Evolutionary conservation across 2,329 filamentous ascomycete genomes (phyloP).

Genomic region (Endoconidiophora laricicola): DNA sequence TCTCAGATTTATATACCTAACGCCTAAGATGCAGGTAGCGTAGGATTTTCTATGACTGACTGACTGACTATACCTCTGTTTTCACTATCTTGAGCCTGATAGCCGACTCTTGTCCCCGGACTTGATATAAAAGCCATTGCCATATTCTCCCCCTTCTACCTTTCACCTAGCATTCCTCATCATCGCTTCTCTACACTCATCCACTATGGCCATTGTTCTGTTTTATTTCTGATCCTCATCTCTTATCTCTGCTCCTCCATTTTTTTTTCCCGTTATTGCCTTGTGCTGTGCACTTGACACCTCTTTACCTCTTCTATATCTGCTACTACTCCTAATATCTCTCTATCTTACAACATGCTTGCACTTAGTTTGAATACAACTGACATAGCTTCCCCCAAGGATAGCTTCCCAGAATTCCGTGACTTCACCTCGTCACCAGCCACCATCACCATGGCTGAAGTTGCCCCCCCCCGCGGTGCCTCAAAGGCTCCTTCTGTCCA

Average conservation of each 20-base stretch:
- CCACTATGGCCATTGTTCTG: not conserved
- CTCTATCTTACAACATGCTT: constrained; percentile 20
- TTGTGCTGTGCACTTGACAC: too few relatives aligned
- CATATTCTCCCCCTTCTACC: not conserved
- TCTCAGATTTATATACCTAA: too few relatives aligned
- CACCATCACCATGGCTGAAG: constrained; percentile 11
- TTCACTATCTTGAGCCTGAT: not conserved
- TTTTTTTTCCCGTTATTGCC: too few relatives aligned
- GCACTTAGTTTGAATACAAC: constrained; percentile 23
- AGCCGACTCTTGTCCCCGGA: not conserved
- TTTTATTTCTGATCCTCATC: not conserved
- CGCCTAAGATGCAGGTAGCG: not conserved
- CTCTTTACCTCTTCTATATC: too few relatives aligned
- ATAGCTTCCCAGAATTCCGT: constrained; percentile 30
- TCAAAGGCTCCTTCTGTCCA: constrained; percentile 52
- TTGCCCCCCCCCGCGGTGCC: constrained; percentile 8
- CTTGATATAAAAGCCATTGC: constrained; percentile 9
- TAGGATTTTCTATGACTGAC: not conserved
- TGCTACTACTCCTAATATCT: not conserved
- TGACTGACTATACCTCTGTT: not conserved
- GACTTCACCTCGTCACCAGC: constrained; percentile 22
- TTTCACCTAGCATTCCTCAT: not conserved
- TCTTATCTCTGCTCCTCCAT: not conserved
- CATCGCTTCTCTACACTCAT: not conserved
- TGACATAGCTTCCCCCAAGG: constrained; percentile 22